Evolutionary conservation across 2,329 filamentous ascomycete genomes (phyloP).

Genomic region (Fusarium sambucinum): DNA sequence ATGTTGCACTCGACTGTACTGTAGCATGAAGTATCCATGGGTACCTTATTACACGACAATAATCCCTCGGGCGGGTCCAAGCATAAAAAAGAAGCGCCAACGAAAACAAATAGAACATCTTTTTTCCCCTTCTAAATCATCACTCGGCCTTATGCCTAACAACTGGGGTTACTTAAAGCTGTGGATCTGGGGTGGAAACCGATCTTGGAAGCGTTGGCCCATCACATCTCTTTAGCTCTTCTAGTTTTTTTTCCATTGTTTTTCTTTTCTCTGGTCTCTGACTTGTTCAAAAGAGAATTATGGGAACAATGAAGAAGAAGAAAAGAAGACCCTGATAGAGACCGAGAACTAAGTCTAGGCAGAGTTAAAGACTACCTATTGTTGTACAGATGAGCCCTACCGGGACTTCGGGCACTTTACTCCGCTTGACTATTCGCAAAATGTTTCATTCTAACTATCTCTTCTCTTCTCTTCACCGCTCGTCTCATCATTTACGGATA

Average conservation of each 20-base stretch:
- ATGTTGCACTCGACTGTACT: background rate
- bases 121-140: conserved; percentile 2
- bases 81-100: conserved; percentile 19
- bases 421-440: conserved; percentile 17
- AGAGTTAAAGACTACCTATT: conserved; percentile 15
- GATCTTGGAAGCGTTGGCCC: background rate
- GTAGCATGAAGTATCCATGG: background rate
- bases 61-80: conserved; percentile 14
- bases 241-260: background rate
- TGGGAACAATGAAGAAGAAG: background rate
- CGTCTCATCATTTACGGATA: conserved; percentile 8
- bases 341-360: background rate
- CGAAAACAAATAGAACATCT: conserved; percentile 32
- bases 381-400: conserved; percentile 22
- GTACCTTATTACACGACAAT: background rate
- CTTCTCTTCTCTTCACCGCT: conserved; percentile 21
- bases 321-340: conserved; percentile 28
- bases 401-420: conserved; percentile 8
- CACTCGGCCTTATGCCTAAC: conserved; percentile 30
- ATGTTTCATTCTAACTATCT: background rate
- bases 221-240: background rate
- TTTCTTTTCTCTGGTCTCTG: background rate
- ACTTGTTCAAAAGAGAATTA: background rate
- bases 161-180: conserved; percentile 18
- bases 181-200: conserved; percentile 42